Base-by-base conservation (phyloP, 1,284 basidiomycete genomes). In the Cystobasidium slooffiae region DNA sequence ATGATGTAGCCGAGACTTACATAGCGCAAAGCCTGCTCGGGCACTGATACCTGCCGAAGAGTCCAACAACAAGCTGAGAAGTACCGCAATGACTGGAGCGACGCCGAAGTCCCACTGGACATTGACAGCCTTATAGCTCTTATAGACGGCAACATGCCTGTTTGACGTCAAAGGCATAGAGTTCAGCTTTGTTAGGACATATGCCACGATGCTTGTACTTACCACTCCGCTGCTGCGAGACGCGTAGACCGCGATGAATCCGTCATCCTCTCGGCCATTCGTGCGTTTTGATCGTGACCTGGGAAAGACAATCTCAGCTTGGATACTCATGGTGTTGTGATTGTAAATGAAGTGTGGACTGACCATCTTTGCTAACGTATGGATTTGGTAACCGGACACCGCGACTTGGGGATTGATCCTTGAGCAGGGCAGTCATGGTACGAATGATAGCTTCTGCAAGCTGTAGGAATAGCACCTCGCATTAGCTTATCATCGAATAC, bases 11-110 rank as follows among this genome's bases (percentile, higher is more conserved):
- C 10, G 44, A n/a, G 82, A 20, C 76, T 46, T 12, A 78, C 79
- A 76, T 10, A 79, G 56, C 0, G 56, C 24, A 39, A 76, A 78
- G 0, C 75, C 74, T 0, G 79, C 73, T 5, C 58, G 20, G 6
- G 76, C 75, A 10, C 76, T 63, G 12, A 79, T n/a, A 12, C 51
- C 49, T 5, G 61, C 52, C 24, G 76, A 76, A 16, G 20, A 10
- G 37, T 75, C 72, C 41, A 67, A 63, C 12, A 79, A 55, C 37
- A 80, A 47, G 3, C 10, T 7, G 6, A 80, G 72, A 31, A 80
- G 44, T 12, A 75, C 64, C 5, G 74, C 69, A 22, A 77, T 59
- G 12, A 76, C 52, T 14, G 70, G 70, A 14, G 52, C 62, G 1
- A 55, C 55, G 7, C 44, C 47, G n/a, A 58, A 52, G 22, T 65